Evolutionary conservation across 768 basidiomycete species (phyloP).

Genomic region (Mycena kentingensis): DNA sequence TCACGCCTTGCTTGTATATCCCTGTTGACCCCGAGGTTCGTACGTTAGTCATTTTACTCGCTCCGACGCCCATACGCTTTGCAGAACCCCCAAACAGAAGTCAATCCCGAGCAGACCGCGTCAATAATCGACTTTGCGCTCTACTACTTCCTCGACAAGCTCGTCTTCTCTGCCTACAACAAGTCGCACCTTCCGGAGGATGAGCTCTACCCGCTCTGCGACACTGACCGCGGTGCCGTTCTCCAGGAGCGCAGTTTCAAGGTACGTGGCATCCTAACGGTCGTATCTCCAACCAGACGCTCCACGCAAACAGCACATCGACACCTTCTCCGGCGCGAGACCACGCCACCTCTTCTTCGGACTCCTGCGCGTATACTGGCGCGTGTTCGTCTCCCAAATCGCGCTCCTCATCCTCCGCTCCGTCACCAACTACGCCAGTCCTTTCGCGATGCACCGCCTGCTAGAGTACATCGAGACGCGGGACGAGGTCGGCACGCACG

Average conservation of each 20-base stretch:
- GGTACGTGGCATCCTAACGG: conserved; percentile 27
- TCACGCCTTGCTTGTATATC: conserved; percentile 53
- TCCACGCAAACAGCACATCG: conserved; percentile 20
- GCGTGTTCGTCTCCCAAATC: conserved; percentile 34
- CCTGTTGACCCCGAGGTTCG: conserved; percentile 53
- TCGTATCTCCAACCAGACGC: not conserved
- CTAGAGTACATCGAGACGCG: conserved; percentile 56
- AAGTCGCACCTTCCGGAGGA: conserved; percentile 50
- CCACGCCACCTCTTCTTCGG: conserved; percentile 49
- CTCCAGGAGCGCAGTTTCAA: conserved; percentile 30
- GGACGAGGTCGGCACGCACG: conserved; percentile 37
- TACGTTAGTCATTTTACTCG: not conserved
- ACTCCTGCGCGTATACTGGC: conserved; percentile 43
- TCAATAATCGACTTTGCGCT: conserved; percentile 44
- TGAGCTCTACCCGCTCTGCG: conserved; percentile 61
- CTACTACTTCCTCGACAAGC: conserved; percentile 57
- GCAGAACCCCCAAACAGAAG: conserved; percentile 34
- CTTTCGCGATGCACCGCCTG: conserved; percentile 45
- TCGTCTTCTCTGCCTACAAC: conserved; percentile 46
- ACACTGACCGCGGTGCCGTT: conserved; percentile 46
- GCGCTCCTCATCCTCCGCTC: conserved; percentile 32
- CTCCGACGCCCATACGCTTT: not conserved
- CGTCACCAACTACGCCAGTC: conserved; percentile 34
- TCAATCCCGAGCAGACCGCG: conserved; percentile 53
- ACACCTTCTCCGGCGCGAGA: conserved; percentile 42